Base-by-base conservation (phyloP, 192 early-diverging fungal species). In the Backusella westeae region DNA sequence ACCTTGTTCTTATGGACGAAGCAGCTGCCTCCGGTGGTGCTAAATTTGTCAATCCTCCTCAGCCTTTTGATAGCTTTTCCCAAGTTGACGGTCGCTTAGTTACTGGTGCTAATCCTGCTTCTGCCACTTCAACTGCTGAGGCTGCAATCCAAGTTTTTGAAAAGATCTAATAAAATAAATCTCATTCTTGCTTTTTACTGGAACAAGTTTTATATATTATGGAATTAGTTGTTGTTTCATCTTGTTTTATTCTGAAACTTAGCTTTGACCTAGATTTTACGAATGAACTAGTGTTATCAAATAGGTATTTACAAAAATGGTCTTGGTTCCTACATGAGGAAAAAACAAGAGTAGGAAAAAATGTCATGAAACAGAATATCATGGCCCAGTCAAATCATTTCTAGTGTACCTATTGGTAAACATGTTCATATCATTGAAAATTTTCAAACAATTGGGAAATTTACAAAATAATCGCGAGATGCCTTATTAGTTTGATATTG, bases 31-130 rank as follows among this genome's bases (percentile, higher is more conserved):
- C 35, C 70, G 52, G 41, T 75, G n/a, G 79, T 67, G 73, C 73
- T n/a, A 76, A 83, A 26, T 75, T 67, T n/a, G 34, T 65, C 35
- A 17, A 69, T 8, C 70, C 72, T 15, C 26, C 67, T 75, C 8
- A 42, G 26, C 75, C 71, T 15, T 77, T 69, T 72, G 44, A 67
- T 26, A 77, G 71, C 66, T 86, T 69, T 26, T 34, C 34, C 39
- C 46, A 69, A 78, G 69, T 83, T 1, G 93, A 95, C 56, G 93
- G 93, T 2, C 84, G 89, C 17, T 66, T 94, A 21, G 89, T 94
- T 19, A 94, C 93, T 9, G 93, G 93, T 26, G 86, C 91, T 66
- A 93, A 93, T 80, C 92, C 92, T 2, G 86, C 90, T 46, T 88
- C 86, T 81, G 90, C 90, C 32, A 81, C 72, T 5, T 73, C 71